These are phyloP conservation scores for Gossypium turneri DNA, from an alignment of 345 rosid species.

Conservation along the genomic window DNA sequence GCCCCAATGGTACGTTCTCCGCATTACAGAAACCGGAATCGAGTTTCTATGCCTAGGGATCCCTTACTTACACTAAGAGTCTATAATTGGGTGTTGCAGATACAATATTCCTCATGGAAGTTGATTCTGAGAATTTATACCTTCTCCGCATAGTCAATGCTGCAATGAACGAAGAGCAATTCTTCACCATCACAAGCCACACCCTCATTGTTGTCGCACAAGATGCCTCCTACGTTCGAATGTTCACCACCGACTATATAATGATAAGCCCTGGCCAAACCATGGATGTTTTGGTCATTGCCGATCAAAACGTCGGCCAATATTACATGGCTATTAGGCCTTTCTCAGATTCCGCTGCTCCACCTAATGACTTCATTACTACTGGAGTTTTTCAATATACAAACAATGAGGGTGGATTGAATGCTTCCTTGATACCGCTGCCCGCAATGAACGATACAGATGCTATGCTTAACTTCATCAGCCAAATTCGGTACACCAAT, in stretches of 20 bases:
- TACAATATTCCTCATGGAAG: slow-evolving; percentile 12
- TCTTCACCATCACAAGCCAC: slow-evolving; percentile 29
- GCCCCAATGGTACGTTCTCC: slow-evolving; percentile 21
- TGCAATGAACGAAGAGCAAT: slow-evolving; percentile 18
- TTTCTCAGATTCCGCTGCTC: neutral
- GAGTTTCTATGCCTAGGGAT: neutral
- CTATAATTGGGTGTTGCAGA: slow-evolving; percentile 14
- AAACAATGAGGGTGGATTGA: slow-evolving; percentile 8
- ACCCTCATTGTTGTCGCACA: slow-evolving; percentile 27
- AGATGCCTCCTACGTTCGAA: slow-evolving; percentile 27
- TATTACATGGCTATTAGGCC: slow-evolving; percentile 32
- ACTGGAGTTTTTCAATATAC: slow-evolving; percentile 37
- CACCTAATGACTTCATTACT: neutral
- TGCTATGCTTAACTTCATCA: neutral
- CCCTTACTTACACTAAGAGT: neutral
- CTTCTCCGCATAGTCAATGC: slow-evolving; percentile 33
- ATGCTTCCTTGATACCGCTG: neutral
- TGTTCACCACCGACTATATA: slow-evolving; percentile 11
- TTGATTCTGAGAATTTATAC: slow-evolving; percentile 23
- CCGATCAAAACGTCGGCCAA: slow-evolving; percentile 15
- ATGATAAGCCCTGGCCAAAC: slow-evolving; percentile 32
- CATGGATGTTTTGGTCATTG: slow-evolving; percentile 23
- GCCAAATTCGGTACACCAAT: slow-evolving; percentile 8
- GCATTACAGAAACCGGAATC: neutral
- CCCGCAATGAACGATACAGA: neutral